phyloP scores from a whole-genome alignment of 2,329 filamentous ascomycete species.

The Domatiomyces catenatus region DNA sequence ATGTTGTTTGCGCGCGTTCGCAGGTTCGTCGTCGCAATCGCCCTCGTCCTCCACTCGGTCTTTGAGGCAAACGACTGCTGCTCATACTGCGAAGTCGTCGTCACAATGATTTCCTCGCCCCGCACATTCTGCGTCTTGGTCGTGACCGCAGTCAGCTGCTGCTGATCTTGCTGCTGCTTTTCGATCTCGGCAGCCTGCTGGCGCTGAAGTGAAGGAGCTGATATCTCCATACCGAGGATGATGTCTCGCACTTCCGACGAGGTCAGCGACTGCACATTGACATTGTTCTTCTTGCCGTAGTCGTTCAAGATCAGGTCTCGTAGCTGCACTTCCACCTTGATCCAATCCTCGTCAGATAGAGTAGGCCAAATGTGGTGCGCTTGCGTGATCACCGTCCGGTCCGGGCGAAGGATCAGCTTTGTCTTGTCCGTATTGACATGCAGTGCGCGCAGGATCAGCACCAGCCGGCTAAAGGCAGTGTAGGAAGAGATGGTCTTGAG shows the following conservation, averaged over 20 bases:
- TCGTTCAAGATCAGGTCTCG: conserved; percentile 94
- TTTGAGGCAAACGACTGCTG: conserved; percentile 96
- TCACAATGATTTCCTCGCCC: conserved; percentile 95
- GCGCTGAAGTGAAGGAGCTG: conserved; percentile 90
- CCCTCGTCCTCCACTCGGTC: conserved; percentile 94
- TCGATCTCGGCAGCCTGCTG: conserved; percentile 98
- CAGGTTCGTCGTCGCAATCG: conserved; percentile 90
- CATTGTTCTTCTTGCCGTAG: conserved; percentile 99
- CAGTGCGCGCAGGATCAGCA: conserved; percentile 82
- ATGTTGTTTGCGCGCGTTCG: conserved; percentile 93
- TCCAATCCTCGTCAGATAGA: conserved; percentile 90
- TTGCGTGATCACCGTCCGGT: conserved; percentile 96
- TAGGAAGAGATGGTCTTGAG: conserved; percentile 96
- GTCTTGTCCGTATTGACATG: conserved; percentile 99
- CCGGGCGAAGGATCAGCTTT: conserved; percentile 81
- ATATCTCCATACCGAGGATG: conserved; percentile 98
- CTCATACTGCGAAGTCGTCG: conserved; percentile 94
- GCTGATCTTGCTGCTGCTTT: conserved; percentile 94
- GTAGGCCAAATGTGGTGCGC: conserved; percentile 98
- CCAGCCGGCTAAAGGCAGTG: conserved; percentile 89
- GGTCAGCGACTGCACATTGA: conserved; percentile 92
- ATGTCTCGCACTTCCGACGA: conserved; percentile 96
- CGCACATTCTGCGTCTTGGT: conserved; percentile 97
- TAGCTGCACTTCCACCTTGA: conserved; percentile 95
- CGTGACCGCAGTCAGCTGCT: conserved; percentile 89